Percentiles rank a stretch among this genome's conserved stretches.
Conservation (phyloP, 192 early-diverging fungal genomes). For the Paraglomus brasilianum region DNA sequence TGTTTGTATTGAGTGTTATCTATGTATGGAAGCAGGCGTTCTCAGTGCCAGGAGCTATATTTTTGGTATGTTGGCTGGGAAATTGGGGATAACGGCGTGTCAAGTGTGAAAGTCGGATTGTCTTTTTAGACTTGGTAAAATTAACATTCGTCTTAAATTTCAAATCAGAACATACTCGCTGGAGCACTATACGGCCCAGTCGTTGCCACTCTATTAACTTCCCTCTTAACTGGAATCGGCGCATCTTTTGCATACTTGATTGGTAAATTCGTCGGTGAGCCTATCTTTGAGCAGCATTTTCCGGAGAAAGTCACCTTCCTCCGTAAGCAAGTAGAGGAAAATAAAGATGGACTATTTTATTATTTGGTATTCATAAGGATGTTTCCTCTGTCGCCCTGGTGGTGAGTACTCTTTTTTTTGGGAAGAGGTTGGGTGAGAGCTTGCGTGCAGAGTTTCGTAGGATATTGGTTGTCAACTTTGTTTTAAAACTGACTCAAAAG, state of each 20-base stretch:
- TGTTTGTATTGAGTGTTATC: constrained; percentile 44
- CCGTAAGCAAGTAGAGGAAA: constrained; percentile 37
- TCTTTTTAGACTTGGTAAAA: neutral
- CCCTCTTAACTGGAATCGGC: constrained; percentile 38
- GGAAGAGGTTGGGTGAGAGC: neutral
- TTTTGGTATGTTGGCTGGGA: constrained; percentile 37
- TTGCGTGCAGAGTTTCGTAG: no score
- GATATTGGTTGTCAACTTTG: no score
- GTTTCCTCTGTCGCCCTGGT: constrained; percentile 57
- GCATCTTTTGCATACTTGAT: constrained; percentile 41
- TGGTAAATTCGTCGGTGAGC: constrained; percentile 41
- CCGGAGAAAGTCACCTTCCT: constrained; percentile 37
- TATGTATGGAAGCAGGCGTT: constrained; percentile 61
- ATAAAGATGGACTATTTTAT: constrained; percentile 46
- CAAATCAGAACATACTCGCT: constrained; percentile 40
- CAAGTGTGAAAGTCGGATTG: neutral
- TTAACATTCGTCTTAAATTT: constrained; percentile 1
- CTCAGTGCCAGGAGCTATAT: constrained; percentile 55
- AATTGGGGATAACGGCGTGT: neutral
- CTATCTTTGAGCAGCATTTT: constrained; percentile 40
- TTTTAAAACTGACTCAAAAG: no score
- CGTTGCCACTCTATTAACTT: constrained; percentile 40
- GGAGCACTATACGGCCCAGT: constrained; percentile 44
- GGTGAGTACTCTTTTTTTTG: constrained; percentile 34
- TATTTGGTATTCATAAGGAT: constrained; percentile 51